phyloP scores from a whole-genome alignment of 2,329 filamentous ascomycete species.

The Colletotrichum sp. region DNA sequence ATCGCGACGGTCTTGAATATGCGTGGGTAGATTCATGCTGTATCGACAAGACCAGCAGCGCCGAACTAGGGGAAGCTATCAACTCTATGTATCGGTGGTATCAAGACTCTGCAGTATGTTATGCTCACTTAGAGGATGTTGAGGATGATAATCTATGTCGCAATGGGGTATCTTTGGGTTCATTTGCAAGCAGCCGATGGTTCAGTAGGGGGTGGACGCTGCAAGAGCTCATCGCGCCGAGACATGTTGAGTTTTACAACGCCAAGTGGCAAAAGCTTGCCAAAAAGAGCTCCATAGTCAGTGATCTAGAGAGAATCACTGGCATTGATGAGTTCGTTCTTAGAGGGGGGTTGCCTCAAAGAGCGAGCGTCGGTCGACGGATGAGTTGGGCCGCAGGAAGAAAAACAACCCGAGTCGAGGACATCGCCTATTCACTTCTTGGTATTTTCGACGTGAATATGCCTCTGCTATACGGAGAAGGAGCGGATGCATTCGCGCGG shows the following conservation, averaged over 20 bases:
- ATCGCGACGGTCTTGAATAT: slow-evolving; percentile 24
- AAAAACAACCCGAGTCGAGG: slow-evolving; percentile 24
- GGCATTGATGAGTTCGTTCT: not conserved
- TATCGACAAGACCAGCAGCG: slow-evolving; percentile 35
- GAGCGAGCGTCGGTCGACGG: slow-evolving; percentile 24
- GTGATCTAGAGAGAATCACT: not conserved
- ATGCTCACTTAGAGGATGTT: slow-evolving; percentile 35
- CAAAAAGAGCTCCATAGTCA: not conserved
- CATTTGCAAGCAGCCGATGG: not conserved
- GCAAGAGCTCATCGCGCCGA: not conserved
- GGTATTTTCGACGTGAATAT: slow-evolving; percentile 32
- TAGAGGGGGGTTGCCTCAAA: not conserved
- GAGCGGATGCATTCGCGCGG: slow-evolving; percentile 24
- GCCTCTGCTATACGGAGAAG: slow-evolving; percentile 30
- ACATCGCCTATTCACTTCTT: slow-evolving; percentile 30
- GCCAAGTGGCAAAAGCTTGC: not conserved
- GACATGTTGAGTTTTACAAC: not conserved
- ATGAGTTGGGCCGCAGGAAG: slow-evolving; percentile 33
- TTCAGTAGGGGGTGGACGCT: not conserved
- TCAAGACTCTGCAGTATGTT: slow-evolving; percentile 34
- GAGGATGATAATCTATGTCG: no score
- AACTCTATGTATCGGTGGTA: slow-evolving; percentile 36
- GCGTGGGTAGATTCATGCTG: slow-evolving; percentile 42
- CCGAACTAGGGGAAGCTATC: slow-evolving; percentile 35
- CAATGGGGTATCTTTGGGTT: slow-evolving; percentile 4